Evolutionary conservation across 768 basidiomycete genomes (phyloP).

Genomic region (Leccinum sublutescens): DNA sequence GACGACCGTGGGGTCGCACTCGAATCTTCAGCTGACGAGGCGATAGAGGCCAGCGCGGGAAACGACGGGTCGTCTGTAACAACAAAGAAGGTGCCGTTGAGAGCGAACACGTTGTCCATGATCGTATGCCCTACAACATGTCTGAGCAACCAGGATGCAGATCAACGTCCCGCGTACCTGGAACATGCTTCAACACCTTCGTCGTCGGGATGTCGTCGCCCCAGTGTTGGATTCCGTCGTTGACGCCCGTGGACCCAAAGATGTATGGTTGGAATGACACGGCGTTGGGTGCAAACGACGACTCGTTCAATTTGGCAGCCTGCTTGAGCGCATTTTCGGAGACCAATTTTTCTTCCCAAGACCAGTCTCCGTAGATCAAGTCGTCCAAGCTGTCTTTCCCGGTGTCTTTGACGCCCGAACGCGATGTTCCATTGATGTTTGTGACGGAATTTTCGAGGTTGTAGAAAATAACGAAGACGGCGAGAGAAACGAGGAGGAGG

Average conservation of each 20-base stretch:
- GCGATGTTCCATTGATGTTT: conserved; percentile 16
- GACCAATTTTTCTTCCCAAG: conserved; percentile 59
- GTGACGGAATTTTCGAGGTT: conserved; percentile 68
- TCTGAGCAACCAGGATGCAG: background rate
- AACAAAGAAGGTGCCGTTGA: conserved; percentile 69
- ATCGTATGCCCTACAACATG: conserved; percentile 68
- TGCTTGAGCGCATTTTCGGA: conserved; percentile 54
- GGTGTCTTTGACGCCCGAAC: conserved; percentile 22
- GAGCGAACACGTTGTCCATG: conserved; percentile 77
- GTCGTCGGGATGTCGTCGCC: conserved; percentile 53
- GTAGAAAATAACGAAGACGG: conserved; percentile 68
- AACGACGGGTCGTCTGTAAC: conserved; percentile 67
- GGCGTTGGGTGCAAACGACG: conserved; percentile 17
- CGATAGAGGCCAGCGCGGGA: conserved; percentile 54
- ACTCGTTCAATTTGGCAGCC: conserved; percentile 26
- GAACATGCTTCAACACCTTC: conserved; percentile 57
- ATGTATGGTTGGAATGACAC: conserved; percentile 23
- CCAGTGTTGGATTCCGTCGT: conserved; percentile 59
- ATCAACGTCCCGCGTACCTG: conserved; percentile 45
- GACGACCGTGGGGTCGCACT: conserved; percentile 41
- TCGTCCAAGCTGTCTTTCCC: conserved; percentile 54
- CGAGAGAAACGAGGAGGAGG: conserved; percentile 63
- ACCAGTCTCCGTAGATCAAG: conserved; percentile 68
- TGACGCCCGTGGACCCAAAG: conserved; percentile 35
- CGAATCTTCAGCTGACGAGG: conserved; percentile 36